phyloP scores from a whole-genome alignment of 2,329 filamentous ascomycete species.

The Trichoderma arundinaceum region DNA sequence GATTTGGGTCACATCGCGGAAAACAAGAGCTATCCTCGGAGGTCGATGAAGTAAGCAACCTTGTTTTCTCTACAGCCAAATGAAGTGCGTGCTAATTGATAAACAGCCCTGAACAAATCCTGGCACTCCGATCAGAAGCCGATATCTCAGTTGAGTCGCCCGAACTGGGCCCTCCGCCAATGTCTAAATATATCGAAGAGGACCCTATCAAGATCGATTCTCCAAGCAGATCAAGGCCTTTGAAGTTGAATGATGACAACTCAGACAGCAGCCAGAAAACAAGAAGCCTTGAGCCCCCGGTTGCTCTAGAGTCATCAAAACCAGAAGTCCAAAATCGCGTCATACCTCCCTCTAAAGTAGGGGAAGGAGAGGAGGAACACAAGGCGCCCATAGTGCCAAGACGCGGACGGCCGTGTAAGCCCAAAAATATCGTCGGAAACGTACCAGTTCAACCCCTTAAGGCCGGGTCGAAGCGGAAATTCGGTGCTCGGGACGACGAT shows the following conservation, averaged over 20 bases:
- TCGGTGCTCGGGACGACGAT: slow-evolving; percentile 60
- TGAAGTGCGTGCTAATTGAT: slow-evolving; percentile 42
- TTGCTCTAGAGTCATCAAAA: slow-evolving; percentile 39
- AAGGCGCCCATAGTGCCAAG: slow-evolving; percentile 1
- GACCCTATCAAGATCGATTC: slow-evolving; percentile 61
- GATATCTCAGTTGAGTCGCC: slow-evolving; percentile 65
- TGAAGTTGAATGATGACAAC: slow-evolving; percentile 15
- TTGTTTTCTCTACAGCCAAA: background rate
- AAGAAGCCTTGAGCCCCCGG: slow-evolving; percentile 41
- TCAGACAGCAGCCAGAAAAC: slow-evolving; percentile 36
- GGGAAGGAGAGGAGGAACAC: background rate
- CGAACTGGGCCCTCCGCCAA: slow-evolving; percentile 68
- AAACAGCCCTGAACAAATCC: slow-evolving; percentile 64
- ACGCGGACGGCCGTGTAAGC: background rate
- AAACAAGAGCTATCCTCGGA: slow-evolving; percentile 69
- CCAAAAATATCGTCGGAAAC: slow-evolving; percentile 27
- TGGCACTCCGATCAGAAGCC: slow-evolving; percentile 60
- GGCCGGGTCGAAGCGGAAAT: slow-evolving; percentile 63
- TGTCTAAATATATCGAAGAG: slow-evolving; percentile 63
- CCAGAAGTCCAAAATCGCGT: slow-evolving; percentile 31
- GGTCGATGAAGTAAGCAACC: slow-evolving; percentile 67
- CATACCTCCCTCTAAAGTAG: background rate
- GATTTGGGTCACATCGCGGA: slow-evolving; percentile 66
- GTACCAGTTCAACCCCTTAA: slow-evolving; percentile 44
- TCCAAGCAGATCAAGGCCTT: slow-evolving; percentile 42